Conservation (phyloP, 2,329 filamentous ascomycete species). For the Juglanconis oblonga region DNA sequence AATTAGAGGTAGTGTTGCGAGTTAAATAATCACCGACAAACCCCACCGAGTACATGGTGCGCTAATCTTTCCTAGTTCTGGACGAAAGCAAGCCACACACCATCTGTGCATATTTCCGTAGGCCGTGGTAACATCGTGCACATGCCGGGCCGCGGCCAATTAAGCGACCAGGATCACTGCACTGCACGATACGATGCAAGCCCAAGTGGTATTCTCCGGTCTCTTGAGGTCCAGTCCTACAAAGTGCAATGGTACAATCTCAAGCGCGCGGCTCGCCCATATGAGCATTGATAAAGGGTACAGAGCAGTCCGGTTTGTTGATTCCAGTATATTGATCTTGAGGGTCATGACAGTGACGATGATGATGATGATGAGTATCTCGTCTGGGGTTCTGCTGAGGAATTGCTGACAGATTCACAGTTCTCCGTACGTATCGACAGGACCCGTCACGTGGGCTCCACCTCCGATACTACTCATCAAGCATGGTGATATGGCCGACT, state of each 20-base stretch:
- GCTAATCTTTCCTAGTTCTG: not conserved
- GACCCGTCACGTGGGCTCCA: too few species aligned
- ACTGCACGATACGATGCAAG: not conserved
- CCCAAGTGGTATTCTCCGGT: not conserved
- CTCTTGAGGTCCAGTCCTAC: not conserved
- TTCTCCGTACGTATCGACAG: too few species aligned
- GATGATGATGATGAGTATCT: too few species aligned
- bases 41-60: not conserved
- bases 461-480: not conserved
- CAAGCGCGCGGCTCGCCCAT: not conserved
- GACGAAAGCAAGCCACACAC: not conserved
- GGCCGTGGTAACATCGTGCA: constrained; percentile 1
- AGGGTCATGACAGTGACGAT: too few species aligned
- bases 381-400: too few species aligned
- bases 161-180: not conserved
- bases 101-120: not conserved
- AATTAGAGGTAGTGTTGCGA: too few species aligned
- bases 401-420: too few species aligned
- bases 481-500: not conserved
- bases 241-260: not conserved
- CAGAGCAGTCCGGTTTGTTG: too few species aligned
- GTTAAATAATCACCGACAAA: not conserved
- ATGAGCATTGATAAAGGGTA: too few species aligned
- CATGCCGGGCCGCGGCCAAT: not conserved
- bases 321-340: too few species aligned